Evolutionary conservation across 2,329 filamentous ascomycete genomes (phyloP), one percentile per base, ranked within the genome.

Genomic region (Penicillium sp.): DNA sequence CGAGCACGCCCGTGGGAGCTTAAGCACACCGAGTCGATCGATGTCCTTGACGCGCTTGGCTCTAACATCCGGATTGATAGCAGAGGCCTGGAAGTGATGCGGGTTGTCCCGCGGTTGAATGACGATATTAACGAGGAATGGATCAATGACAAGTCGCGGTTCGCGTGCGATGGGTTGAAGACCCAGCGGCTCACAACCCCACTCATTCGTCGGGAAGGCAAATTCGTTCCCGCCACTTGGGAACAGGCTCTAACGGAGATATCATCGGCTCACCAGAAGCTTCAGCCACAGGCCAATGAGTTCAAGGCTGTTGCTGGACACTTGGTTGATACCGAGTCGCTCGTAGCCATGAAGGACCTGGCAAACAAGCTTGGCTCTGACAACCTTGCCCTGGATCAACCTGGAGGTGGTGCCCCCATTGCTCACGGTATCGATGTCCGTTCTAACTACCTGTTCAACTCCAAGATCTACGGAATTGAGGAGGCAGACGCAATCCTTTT

Each of bases 91-190:
- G 92, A 97, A 78, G 93, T 99, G 49, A 96, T 99, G 92, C 88
- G 94, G 67, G 83, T 99, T 58, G 73, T 97, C 16, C 94, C 94
- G 57, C 86, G 94, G 67, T 82, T 99, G 59, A 99, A 99, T 74
- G 94, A 99, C 72, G 92, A 97, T 68, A 86, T 99, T 68, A 99
- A 99, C 75, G 94, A 99, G 80, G 94, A 99, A 77, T 99, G 94
- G 94, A 97, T 99, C 75, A 94, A 97, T 77, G 94, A 99, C 81
- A 99, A 97, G 83, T 88, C 91, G 38, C 87, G 94, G 62, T 99
- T 97, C 74, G 93, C 94, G 40, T 96, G 92, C 73, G 94, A 99
- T 73, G 94, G 94, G 47, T 82, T 99, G 63, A 96, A 92, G 84
- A 97, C 93, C 44, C 94, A 99, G 78, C 86, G 94, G 71, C 82